phyloP scores from a whole-genome alignment of 2,329 filamentous ascomycete species.

The Phialophora verrucosa region DNA sequence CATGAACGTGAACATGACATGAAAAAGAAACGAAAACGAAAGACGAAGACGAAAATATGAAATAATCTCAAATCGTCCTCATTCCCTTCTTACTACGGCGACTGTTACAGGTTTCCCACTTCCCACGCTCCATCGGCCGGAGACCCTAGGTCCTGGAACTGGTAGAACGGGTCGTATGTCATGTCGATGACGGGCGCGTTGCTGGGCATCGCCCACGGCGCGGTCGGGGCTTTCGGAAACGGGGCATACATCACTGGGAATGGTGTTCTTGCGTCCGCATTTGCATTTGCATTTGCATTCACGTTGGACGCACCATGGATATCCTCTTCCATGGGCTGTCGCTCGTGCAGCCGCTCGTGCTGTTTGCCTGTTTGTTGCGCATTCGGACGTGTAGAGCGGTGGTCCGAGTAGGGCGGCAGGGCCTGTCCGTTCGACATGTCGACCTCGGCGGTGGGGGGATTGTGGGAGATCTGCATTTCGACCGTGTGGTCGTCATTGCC shows the following conservation, averaged over 20 bases:
- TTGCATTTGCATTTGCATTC: background rate
- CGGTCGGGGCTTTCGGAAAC: slow-evolving; percentile 29
- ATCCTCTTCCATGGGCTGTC: background rate
- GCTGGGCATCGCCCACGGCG: slow-evolving; percentile 35
- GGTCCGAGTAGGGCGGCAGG: slow-evolving; percentile 42
- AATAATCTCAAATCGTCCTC: background rate
- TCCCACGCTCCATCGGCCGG: slow-evolving; percentile 43
- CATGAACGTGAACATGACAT: background rate
- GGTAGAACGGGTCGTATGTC: slow-evolving; percentile 43
- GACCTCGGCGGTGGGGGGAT: slow-evolving; percentile 37
- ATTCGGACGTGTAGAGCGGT: background rate
- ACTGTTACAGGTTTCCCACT: slow-evolving; percentile 41
- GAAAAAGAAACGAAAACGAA: background rate
- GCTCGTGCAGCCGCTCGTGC: slow-evolving; percentile 14
- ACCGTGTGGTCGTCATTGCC: slow-evolving; percentile 35
- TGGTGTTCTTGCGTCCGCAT: background rate
- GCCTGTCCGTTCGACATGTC: slow-evolving; percentile 43
- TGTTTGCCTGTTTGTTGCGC: slow-evolving; percentile 19
- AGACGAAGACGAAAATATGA: background rate
- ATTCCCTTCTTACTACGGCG: background rate
- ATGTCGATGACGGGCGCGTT: slow-evolving; percentile 42
- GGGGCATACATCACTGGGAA: slow-evolving; percentile 23
- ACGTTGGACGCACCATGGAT: background rate
- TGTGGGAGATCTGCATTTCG: slow-evolving; percentile 45
- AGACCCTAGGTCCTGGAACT: slow-evolving; percentile 42